Evolutionary conservation across 768 basidiomycete genomes (phyloP), one percentile per base, ranked within the genome.

Genomic region (Tricholomella constricta): DNA sequence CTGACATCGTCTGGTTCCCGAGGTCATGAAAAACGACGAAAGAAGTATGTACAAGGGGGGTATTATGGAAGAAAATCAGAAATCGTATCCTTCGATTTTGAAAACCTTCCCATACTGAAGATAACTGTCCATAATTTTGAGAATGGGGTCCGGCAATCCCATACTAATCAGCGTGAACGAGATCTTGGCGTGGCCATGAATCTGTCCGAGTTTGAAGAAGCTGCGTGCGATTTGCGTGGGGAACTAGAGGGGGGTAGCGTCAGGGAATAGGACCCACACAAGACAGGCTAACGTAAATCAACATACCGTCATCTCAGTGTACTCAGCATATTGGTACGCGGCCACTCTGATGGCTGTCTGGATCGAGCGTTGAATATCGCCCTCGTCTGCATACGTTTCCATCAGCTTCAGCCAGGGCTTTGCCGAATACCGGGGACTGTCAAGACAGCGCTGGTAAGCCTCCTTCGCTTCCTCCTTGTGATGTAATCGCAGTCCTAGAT

Each of bases 401-500:
- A 99, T 83, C 45, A 98, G 71, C 70, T 94, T 95, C 45, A 82
- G 73, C 93, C 97, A 95, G 4, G 95, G 94, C 69, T 96, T 98
- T 53, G 86, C 81, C 4, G 90, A 88, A 70, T 97, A 98, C 20
- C 89, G 78, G 22, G 85, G 80, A 27, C 84, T 77, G 60, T 98
- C 97, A 31, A 98, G 82, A 70, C 94, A 94, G 8, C 95, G 85
- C 66, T 97, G 94, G 66, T 89, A 99, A 4, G 94, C 95, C 66
- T 99, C 97, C 71, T 99, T 98, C 31, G 94, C 94, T 65, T 99
- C 97, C 65, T 99, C 97, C 69, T 93, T 95, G 74, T 98, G 97
- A 64, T 96, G 91, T 50, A 99, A 69, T n/a, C 97, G 85, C 40
- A 89, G 63, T 7, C 95, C 97, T 19, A 99, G 74, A 65, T 98